Percentiles rank a stretch among this genome's conserved stretches.
Evolutionary conservation across 2,329 filamentous ascomycete species (phyloP).

Genomic region (Aspergillus candidus): DNA sequence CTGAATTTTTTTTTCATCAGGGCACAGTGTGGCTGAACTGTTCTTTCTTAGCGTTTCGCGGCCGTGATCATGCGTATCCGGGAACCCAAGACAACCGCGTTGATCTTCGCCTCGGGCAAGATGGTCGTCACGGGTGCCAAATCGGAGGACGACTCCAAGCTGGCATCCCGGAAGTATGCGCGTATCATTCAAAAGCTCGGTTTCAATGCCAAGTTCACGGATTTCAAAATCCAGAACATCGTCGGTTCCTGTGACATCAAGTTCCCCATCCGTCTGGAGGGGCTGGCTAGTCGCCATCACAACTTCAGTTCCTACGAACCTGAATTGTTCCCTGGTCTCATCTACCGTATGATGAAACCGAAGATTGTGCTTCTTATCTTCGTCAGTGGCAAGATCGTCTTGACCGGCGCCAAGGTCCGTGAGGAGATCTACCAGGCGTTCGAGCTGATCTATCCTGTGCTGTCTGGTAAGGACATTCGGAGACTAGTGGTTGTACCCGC

Average conservation of each 20-base stretch:
- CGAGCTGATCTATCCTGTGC: constrained; percentile 93
- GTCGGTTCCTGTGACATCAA: constrained; percentile 99
- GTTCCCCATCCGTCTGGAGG: constrained; percentile 95
- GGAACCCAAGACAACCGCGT: constrained; percentile 94
- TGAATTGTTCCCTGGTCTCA: constrained; percentile 96
- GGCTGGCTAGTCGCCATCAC: constrained; percentile 92
- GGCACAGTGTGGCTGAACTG: constrained; percentile 42
- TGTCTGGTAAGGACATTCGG: constrained; percentile 60
- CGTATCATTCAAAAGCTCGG: constrained; percentile 99
- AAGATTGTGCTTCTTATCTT: constrained; percentile 98
- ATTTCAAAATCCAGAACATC: constrained; percentile 99
- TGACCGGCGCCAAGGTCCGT: constrained; percentile 94
- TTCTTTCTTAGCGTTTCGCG: constrained; percentile 74
- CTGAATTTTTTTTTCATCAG: constrained; percentile 28
- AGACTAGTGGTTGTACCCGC: not conserved
- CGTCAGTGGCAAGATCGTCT: constrained; percentile 95
- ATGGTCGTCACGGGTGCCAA: constrained; percentile 99
- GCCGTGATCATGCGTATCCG: constrained; percentile 99
- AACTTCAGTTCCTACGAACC: constrained; percentile 99
- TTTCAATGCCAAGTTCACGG: constrained; percentile 98
- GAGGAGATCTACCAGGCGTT: constrained; percentile 98
- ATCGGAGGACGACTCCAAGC: constrained; percentile 94
- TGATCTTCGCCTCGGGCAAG: constrained; percentile 98
- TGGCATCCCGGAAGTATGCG: constrained; percentile 94
- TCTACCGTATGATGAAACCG: constrained; percentile 99